Percentiles rank a stretch among this genome's conserved stretches.
These are phyloP conservation scores for Aurinia saxatilis DNA, from an alignment of 345 rosid genomes.

Conservation along the genomic window DNA sequence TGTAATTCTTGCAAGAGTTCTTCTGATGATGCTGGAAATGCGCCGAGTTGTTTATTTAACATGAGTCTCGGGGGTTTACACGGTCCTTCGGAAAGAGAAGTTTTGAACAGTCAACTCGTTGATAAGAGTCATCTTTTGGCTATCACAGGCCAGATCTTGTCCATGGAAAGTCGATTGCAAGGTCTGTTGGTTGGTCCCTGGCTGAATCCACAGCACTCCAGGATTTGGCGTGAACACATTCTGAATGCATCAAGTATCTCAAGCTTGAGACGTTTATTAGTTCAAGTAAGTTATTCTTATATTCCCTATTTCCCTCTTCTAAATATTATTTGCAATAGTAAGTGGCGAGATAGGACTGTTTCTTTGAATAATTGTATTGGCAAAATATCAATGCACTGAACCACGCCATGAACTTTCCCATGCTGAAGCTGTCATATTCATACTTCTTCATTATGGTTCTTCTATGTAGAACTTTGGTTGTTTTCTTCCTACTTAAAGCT, in stretches of 20 bases:
- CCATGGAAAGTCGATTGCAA: slow-evolving; percentile 62
- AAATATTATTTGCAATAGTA: slow-evolving; percentile 7
- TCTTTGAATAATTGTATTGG: background rate
- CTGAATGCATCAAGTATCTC: slow-evolving; percentile 48
- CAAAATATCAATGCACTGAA: background rate
- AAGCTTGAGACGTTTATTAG: slow-evolving; percentile 49
- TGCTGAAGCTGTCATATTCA: background rate
- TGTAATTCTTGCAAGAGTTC: slow-evolving; percentile 68
- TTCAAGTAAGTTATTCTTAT: slow-evolving; percentile 42
- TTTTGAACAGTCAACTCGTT: slow-evolving; percentile 32
- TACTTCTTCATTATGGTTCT: background rate
- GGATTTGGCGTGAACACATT: slow-evolving; percentile 55
- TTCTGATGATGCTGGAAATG: slow-evolving; percentile 33
- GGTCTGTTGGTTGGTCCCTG: slow-evolving; percentile 93
- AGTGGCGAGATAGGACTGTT: background rate
- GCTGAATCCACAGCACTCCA: slow-evolving; percentile 60
- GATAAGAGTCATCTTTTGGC: slow-evolving; percentile 47
- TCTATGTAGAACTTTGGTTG: slow-evolving; percentile 14
- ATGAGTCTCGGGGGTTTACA: slow-evolving; percentile 38
- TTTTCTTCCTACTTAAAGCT: slow-evolving; percentile 2
- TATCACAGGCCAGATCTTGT: slow-evolving; percentile 48
- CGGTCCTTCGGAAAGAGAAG: slow-evolving; percentile 39
- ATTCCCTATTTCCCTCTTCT: slow-evolving; percentile 7
- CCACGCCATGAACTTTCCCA: background rate
- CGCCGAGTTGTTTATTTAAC: slow-evolving; percentile 62